These are phyloP conservation scores for Fragilariopsis cylindrus DNA, from an alignment of 108 stramenopile genomes.

Conservation along the genomic window DNA sequence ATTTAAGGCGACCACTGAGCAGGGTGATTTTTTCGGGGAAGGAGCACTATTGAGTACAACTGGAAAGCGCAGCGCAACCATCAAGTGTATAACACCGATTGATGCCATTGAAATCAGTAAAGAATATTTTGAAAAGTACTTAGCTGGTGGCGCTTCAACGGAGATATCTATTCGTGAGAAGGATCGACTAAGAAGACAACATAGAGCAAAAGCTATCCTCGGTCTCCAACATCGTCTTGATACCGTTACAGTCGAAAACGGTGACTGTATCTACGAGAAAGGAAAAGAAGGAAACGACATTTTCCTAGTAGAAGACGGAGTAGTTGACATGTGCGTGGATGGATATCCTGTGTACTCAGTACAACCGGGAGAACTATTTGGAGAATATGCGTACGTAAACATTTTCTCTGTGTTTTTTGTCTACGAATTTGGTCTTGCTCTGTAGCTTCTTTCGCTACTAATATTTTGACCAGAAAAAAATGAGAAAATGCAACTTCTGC, in stretches of 20 bases:
- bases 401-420: constrained; percentile 31
- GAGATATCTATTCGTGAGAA: constrained; percentile 22
- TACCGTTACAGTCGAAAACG: constrained; percentile 21
- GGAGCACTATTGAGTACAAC: constrained; percentile 49
- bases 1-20: constrained; percentile 40
- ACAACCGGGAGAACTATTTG: constrained; percentile 52
- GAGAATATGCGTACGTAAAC: constrained; percentile 49
- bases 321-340: constrained; percentile 43
- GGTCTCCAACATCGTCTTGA: constrained; percentile 43
- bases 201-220: constrained; percentile 47
- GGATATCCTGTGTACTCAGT: constrained; percentile 44
- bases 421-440: constrained; percentile 5
- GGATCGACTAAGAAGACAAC: constrained; percentile 13
- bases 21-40: constrained; percentile 76
- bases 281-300: constrained; percentile 44
- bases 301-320: constrained; percentile 59
- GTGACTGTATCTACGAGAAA: constrained; percentile 47
- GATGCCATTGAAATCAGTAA: constrained; percentile 69
- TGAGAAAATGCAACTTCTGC: too few relatives aligned
- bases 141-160: constrained; percentile 52
- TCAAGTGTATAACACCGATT: constrained; percentile 70
- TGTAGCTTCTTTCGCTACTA: too few relatives aligned
- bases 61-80: constrained; percentile 49
- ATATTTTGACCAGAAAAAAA: too few relatives aligned
- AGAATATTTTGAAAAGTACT: constrained; percentile 77